These are phyloP conservation scores for Apostasia ramifera DNA, from an alignment of 106 monocot genomes.

Conservation along the genomic window DNA sequence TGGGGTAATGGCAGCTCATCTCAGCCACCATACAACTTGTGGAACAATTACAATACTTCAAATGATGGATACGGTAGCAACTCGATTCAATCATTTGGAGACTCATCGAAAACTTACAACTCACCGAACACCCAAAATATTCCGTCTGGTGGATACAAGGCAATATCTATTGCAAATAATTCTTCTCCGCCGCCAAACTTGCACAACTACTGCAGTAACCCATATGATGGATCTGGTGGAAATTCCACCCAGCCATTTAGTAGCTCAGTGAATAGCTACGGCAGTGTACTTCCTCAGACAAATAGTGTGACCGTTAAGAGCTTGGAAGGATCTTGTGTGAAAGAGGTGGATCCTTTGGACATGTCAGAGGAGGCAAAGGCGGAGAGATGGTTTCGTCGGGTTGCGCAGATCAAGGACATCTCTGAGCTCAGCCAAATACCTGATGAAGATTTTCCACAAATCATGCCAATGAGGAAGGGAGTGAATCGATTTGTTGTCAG, in stretches of 20 bases:
- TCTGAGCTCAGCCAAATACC: constrained; percentile 74
- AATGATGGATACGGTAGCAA: not conserved
- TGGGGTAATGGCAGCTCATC: not conserved
- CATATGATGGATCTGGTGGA: not conserved
- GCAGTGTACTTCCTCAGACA: not conserved
- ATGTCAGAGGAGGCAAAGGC: constrained; percentile 99
- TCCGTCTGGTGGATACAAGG: too few species aligned
- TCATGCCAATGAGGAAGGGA: constrained; percentile 96
- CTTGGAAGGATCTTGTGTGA: constrained; percentile 79
- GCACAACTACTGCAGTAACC: too few species aligned
- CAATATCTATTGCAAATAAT: too few species aligned
- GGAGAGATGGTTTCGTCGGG: constrained; percentile 85
- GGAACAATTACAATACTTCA: not conserved
- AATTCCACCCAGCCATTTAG: not conserved
- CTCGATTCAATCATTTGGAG: too few species aligned
- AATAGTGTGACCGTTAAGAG: constrained; percentile 40
- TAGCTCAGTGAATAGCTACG: not conserved
- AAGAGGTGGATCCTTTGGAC: constrained; percentile 75
- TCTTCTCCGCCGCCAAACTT: too few species aligned
- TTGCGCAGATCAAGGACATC: constrained; percentile 82
- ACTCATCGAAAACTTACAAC: too few species aligned
- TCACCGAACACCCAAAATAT: too few species aligned
- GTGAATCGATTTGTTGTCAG: constrained; percentile 90
- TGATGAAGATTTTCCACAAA: constrained; percentile 91
- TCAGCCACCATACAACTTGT: not conserved